Evolutionary conservation across 345 rosid species (phyloP).

Genomic region (Kandelia obovata): DNA sequence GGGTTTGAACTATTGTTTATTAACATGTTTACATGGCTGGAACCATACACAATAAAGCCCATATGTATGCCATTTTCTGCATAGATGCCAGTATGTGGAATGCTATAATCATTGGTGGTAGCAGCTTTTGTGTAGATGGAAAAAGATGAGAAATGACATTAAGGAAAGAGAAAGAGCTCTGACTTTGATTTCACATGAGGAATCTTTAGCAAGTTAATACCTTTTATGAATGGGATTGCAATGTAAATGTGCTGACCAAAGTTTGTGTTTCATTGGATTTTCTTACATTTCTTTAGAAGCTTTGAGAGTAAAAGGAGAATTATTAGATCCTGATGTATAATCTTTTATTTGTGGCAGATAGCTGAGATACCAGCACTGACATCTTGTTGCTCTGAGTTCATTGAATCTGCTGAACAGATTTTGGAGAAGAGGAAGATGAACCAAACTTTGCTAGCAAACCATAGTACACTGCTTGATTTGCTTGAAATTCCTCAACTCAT

Average conservation of each 20-base stretch:
- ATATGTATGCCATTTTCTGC: too few species aligned
- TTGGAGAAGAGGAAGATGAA: slow-evolving; percentile 94
- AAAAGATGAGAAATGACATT: too few species aligned
- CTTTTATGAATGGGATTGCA: too few species aligned
- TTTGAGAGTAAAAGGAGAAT: neutral
- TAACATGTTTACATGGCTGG: too few species aligned
- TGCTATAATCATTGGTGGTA: too few species aligned
- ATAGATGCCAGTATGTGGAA: too few species aligned
- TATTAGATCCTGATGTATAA: neutral
- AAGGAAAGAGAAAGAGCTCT: too few species aligned
- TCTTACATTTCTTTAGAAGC: neutral
- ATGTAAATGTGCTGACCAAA: neutral
- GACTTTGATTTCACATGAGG: too few species aligned
- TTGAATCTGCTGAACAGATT: slow-evolving; percentile 80
- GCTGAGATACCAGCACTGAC: slow-evolving; percentile 69
- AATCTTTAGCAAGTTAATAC: too few species aligned
- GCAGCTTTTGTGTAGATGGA: too few species aligned
- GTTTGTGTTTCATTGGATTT: neutral
- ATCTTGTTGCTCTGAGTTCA: slow-evolving; percentile 84
- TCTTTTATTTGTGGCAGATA: slow-evolving; percentile 47
- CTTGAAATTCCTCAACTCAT: slow-evolving; percentile 99
- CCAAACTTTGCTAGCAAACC: slow-evolving; percentile 81
- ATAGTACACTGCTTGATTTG: slow-evolving; percentile 89
- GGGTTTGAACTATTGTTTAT: too few species aligned
- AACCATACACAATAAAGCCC: too few species aligned